Percentiles rank a stretch among this genome's conserved stretches.
These are phyloP conservation scores for Penicillium pulvis DNA, from an alignment of 495 filamentous ascomycete genomes.

Conservation along the genomic window DNA sequence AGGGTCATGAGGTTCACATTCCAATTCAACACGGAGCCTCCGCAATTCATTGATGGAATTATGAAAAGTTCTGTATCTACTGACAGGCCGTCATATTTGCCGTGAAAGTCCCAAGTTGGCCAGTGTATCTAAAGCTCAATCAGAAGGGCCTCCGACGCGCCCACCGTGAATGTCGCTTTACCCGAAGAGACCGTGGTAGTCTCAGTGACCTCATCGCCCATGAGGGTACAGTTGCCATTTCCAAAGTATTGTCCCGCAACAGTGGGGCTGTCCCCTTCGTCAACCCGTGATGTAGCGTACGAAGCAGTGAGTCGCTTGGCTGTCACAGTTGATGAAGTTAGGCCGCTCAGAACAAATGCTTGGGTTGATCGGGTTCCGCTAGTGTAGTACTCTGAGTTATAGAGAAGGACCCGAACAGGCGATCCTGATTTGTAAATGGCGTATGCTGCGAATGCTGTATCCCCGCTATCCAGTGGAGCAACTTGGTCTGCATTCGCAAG, in stretches of 20 bases:
- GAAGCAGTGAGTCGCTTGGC: slow-evolving; percentile 58
- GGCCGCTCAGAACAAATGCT: slow-evolving; percentile 48
- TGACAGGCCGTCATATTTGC: not conserved
- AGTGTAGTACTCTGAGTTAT: slow-evolving; percentile 61
- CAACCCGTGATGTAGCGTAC: slow-evolving; percentile 50
- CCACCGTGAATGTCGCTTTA: slow-evolving; percentile 47
- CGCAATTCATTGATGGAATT: not conserved
- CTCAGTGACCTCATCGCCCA: slow-evolving; percentile 47
- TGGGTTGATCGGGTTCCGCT: slow-evolving; percentile 47
- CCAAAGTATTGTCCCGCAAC: slow-evolving; percentile 57
- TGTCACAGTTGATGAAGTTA: slow-evolving; percentile 38
- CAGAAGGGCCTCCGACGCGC: slow-evolving; percentile 56
- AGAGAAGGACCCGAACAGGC: slow-evolving; percentile 49
- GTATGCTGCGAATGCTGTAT: slow-evolving; percentile 53
- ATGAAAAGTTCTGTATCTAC: not conserved
- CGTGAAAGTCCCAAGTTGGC: not conserved
- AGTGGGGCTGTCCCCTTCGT: slow-evolving; percentile 46
- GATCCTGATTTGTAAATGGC: slow-evolving; percentile 47
- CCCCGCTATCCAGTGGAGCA: slow-evolving; percentile 52
- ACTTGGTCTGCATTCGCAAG: slow-evolving; percentile 54
- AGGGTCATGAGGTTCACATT: not conserved
- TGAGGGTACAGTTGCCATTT: slow-evolving; percentile 52
- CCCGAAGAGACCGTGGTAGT: slow-evolving; percentile 40
- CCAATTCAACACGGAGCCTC: not conserved
- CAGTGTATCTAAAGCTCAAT: slow-evolving; percentile 42